Conservation (phyloP, 495 filamentous ascomycete genomes). For the Evernia prunastri region DNA sequence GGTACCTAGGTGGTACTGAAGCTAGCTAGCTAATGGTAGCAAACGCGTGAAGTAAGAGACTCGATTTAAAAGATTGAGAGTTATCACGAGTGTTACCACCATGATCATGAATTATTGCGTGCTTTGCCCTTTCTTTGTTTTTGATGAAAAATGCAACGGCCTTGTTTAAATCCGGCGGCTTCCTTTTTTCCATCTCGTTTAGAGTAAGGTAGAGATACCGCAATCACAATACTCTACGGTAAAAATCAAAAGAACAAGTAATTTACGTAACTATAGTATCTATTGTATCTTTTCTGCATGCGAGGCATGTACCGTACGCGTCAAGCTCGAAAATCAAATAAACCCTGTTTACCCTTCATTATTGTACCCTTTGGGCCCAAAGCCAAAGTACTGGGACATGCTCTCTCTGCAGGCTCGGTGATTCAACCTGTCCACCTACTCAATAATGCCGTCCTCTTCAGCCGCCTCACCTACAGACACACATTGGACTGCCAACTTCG, state of each 20-base stretch:
- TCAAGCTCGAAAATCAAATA: not conserved
- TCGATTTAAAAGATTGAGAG: not conserved
- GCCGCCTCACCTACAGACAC: constrained; percentile 49
- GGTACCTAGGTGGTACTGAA: too few species aligned
- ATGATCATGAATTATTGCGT: too few species aligned
- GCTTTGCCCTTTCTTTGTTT: not conserved
- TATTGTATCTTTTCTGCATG: not conserved
- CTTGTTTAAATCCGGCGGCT: too few species aligned
- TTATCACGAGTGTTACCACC: too few species aligned
- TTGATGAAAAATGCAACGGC: constrained; percentile 6
- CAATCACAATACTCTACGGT: not conserved
- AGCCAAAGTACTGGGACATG: not conserved
- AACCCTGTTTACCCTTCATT: not conserved
- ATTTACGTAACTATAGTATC: too few species aligned
- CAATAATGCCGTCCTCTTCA: constrained; percentile 11
- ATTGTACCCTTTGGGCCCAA: not conserved
- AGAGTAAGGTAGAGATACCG: too few species aligned
- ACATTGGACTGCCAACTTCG: constrained; percentile 73
- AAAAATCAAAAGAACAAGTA: too few species aligned
- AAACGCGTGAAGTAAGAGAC: not conserved
- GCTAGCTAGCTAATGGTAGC: too few species aligned
- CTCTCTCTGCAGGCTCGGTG: not conserved
- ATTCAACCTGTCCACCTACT: not conserved
- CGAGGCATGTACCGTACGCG: too few species aligned
- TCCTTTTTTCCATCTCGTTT: too few species aligned